Evolutionary conservation across 2,329 filamentous ascomycete genomes (phyloP), one percentile per base, ranked within the genome.

Genomic region (Neonectria coccinea): DNA sequence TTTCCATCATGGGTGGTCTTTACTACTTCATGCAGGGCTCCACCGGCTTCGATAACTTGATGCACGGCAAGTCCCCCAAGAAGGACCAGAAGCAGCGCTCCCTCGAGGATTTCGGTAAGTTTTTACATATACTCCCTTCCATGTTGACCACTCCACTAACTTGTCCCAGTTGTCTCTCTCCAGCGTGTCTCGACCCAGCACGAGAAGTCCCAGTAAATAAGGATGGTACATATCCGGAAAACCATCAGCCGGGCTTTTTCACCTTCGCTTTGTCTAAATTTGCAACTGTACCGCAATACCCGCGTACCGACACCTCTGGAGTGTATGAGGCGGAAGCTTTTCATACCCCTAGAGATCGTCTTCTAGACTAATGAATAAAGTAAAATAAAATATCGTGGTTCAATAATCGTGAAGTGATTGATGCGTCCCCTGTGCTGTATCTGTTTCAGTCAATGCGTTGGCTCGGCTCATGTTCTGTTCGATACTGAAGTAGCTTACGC

Each of bases 111-210:
- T 97, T 97, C 76, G 89, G 91, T 93, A 89, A 87, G 90, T 86
- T 64, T 39, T 27, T n/a, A 25, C 12, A 51, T 12, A 3, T 39
- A n/a, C 62, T 51, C 8, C 22, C 22, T n/a, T 20, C 14, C 29
- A 22, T 57, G 20, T 67, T 8, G 44, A 25, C 44, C 48, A 50
- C 18, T 16, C 25, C 56, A 73, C 87, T 91, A 87, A 91, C 78
- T 86, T 73, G 1, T 6, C 73, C 68, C 75, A 93, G 92, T 96
- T 79, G 92, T 97, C 77, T 94, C 92, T 66, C 86, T 97, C 79
- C 92, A 97, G 85, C 92, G 93, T 81, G 92, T 96, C 71, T 95
- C 93, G 59, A 96, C 92, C 67, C 92, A 96, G 83, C 93, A 97
- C 85, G 93, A 97, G 86, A 95, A 94, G 87, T 92, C 89, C 72